Evolutionary conservation across 2,329 filamentous ascomycete species (phyloP), one percentile per base, ranked within the genome.

Genomic region (Hawksworthiomyces lignivorus): DNA sequence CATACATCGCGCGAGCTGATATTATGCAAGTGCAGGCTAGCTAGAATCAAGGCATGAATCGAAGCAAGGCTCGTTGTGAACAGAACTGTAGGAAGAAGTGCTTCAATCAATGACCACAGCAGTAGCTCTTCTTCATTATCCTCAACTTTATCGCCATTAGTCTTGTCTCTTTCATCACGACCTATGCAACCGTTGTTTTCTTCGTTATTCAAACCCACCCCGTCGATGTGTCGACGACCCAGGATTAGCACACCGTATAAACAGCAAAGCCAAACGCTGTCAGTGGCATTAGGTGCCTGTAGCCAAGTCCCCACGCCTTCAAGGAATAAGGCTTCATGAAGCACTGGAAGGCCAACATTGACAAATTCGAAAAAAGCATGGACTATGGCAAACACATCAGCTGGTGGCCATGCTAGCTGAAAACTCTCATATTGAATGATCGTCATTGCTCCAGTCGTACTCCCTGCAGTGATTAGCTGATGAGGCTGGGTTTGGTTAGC

Each of bases 1-100:
- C 51, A 52, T 10, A 45, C 45, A 33, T 68, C 64, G 17, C 62
- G 57, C 44, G 64, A 62, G 52, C 63, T 65, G 3, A 62, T 65
- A 50, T 66, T 66, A 51, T 68, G 63, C 10, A 68, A 59, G 43
- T 67, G 63, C 5, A 65, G 48, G 5, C 62, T 60, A 9, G 61
- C 59, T 5, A 68, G 56, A 50, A 67, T 51, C 36, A 68, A 52
- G 5, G 63, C 61, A 50, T 66, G 63, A 9, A 68, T 58, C 0
- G 64, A 59, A 28, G 53, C 52, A 22, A 65, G 48, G 51, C 59
- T 64, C 3, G 63, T 64, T 2, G 62, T 64, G 48, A 67, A 67
- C 38, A 65, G 56, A 18, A 67, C 62, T 6, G 60, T 61, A 0
- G 64, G 61, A 10, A 68, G 54, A 3, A 66, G 54, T 6, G 56